A percentile compares a stretch with the other conserved stretches of the same genome.
phyloP scores from a whole-genome alignment of 805 yeast genomes.

The Metschnikowia vanudenii region DNA sequence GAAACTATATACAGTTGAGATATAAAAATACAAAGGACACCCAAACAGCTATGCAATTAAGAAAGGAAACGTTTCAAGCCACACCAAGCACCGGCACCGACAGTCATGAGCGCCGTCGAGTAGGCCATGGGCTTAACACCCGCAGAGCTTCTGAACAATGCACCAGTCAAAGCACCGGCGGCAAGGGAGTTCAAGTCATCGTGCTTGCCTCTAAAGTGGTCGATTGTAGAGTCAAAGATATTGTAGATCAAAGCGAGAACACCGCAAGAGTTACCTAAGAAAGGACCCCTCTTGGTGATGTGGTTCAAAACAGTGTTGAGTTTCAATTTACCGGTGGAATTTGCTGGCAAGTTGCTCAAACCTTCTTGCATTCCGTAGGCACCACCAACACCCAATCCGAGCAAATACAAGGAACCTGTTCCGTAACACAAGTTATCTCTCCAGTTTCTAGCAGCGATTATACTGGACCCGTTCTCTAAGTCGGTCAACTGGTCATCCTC shows the following conservation, averaged over 20 bases:
- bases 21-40: slow-evolving; percentile 12
- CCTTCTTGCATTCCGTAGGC: slow-evolving; percentile 87
- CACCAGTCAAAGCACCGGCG: slow-evolving; percentile 92
- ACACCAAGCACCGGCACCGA: slow-evolving; percentile 92
- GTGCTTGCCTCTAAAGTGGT: slow-evolving; percentile 80
- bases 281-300: slow-evolving; percentile 94
- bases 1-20: slow-evolving; percentile 18
- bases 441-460: slow-evolving; percentile 97
- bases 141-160: slow-evolving; percentile 78
- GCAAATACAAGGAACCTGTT: slow-evolving; percentile 87
- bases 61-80: slow-evolving; percentile 55
- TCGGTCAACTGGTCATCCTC: slow-evolving; percentile 73
- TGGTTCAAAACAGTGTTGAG: slow-evolving; percentile 88
- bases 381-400: slow-evolving; percentile 90
- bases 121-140: slow-evolving; percentile 88
- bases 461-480: slow-evolving; percentile 86
- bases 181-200: slow-evolving; percentile 80
- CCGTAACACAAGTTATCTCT: slow-evolving; percentile 97
- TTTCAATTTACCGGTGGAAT: slow-evolving; percentile 75
- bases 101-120: slow-evolving; percentile 80
- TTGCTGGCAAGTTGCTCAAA: slow-evolving; percentile 67
- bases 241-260: slow-evolving; percentile 89
- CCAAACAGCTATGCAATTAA: slow-evolving; percentile 18
- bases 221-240: slow-evolving; percentile 75
- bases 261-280: slow-evolving; percentile 92